phyloP scores from a whole-genome alignment of 805 yeast genomes.

The Teunomyces pallodes region DNA sequence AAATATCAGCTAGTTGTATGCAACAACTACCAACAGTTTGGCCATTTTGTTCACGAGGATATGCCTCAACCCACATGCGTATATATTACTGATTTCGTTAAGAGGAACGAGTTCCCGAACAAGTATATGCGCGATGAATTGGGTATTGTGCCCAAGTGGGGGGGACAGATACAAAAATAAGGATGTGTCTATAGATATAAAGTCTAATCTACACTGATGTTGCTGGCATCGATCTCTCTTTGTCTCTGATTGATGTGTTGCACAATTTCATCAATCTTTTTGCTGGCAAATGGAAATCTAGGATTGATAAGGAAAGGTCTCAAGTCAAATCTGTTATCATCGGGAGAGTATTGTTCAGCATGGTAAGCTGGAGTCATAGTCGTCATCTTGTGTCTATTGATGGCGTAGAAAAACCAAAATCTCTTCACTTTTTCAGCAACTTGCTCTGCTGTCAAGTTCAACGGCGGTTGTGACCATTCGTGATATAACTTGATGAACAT shows the following conservation, averaged over 20 bases:
- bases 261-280: conserved; percentile 80
- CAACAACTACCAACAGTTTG: conserved; percentile 51
- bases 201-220: conserved; percentile 46
- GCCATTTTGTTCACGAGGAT: conserved; percentile 97
- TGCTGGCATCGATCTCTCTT: conserved; percentile 21
- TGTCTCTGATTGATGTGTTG: conserved; percentile 47
- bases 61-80: conserved; percentile 65
- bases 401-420: conserved; percentile 90
- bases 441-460: conserved; percentile 69
- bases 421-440: conserved; percentile 90
- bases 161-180: conserved; percentile 10
- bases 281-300: conserved; percentile 82
- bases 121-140: conserved; percentile 29
- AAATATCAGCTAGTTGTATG: conserved; percentile 85
- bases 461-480: conserved; percentile 78
- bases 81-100: conserved; percentile 49
- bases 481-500: conserved; percentile 89
- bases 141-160: conserved; percentile 39
- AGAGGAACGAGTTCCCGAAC: conserved; percentile 40
- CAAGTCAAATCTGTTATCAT: conserved; percentile 92
- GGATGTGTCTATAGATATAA: background rate
- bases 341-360: conserved; percentile 98
- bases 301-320: conserved; percentile 95
- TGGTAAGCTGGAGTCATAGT: conserved; percentile 97
- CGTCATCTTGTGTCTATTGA: conserved; percentile 96